Conservation (phyloP, 1,139 yeast species). For the Pichia sp. region DNA sequence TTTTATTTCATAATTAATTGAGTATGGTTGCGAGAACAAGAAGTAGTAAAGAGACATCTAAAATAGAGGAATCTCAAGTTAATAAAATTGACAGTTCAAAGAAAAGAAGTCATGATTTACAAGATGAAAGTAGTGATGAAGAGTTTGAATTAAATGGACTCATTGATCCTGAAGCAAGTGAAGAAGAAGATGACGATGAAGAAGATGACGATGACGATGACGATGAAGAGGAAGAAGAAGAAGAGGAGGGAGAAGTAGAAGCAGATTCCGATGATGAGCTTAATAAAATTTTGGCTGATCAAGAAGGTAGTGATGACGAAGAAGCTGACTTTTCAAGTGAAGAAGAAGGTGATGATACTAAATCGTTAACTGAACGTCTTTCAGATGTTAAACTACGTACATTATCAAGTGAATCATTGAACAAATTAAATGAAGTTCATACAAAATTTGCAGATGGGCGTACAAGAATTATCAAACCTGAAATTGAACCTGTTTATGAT, state of each 20-base stretch:
- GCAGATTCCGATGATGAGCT: constrained; percentile 56
- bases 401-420: constrained; percentile 35
- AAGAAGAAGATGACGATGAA: constrained; percentile 22
- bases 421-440: constrained; percentile 33
- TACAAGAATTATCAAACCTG: constrained; percentile 73
- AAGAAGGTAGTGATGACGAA: constrained; percentile 31
- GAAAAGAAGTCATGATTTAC: constrained; percentile 17
- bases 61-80: too few species aligned
- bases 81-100: neutral
- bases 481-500: constrained; percentile 87
- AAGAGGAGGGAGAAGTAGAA: constrained; percentile 32
- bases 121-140: constrained; percentile 12
- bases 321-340: constrained; percentile 37
- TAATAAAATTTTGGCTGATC: constrained; percentile 50
- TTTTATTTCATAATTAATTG: too few species aligned
- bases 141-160: constrained; percentile 33
- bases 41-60: too few species aligned
- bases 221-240: constrained; percentile 32
- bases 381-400: constrained; percentile 49
- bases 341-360: constrained; percentile 48
- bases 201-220: constrained; percentile 31
- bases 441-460: constrained; percentile 74
- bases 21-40: too few species aligned
- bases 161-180: constrained; percentile 30
- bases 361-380: constrained; percentile 49